Evolutionary conservation across 148 eudicot species (phyloP).

Genomic region (Chenopodium album): DNA sequence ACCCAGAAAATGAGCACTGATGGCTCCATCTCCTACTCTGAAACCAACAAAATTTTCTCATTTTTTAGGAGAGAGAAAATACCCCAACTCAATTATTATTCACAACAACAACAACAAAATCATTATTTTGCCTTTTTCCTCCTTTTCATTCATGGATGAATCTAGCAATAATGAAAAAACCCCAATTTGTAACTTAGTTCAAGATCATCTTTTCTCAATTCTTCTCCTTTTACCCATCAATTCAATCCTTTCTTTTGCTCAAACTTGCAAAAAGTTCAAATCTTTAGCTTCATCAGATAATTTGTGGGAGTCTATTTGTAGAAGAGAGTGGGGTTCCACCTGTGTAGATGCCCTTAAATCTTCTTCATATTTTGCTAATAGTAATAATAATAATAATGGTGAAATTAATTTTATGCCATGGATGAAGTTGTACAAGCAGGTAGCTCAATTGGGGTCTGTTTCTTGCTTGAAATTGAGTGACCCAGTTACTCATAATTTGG

Average conservation of each 20-base stretch:
- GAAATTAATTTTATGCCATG: constrained; percentile 33
- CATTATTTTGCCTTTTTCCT: background rate
- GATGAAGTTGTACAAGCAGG: constrained; percentile 68
- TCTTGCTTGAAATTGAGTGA: constrained; percentile 48
- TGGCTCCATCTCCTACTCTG: background rate
- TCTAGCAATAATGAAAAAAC: constrained; percentile 26
- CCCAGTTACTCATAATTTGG: constrained; percentile 33
- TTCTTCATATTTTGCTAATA: constrained; percentile 21
- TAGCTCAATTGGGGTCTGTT: constrained; percentile 53
- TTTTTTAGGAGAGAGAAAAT: constrained; percentile 11
- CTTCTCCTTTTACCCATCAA: constrained; percentile 61
- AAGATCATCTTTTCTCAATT: constrained; percentile 76
- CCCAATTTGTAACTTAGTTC: constrained; percentile 42
- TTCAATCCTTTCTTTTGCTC: constrained; percentile 67
- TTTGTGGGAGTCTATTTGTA: constrained; percentile 81
- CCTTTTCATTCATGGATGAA: constrained; percentile 8
- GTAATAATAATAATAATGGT: constrained; percentile 10
- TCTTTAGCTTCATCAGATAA: constrained; percentile 50
- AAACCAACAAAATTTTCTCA: background rate
- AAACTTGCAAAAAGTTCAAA: constrained; percentile 66
- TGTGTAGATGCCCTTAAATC: constrained; percentile 54
- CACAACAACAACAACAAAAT: background rate
- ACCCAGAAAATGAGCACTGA: background rate
- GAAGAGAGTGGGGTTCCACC: constrained; percentile 73
- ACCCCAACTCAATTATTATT: constrained; percentile 20